Evolutionary conservation across 352 stramenopile species (phyloP).

Genomic region (Globisporangium mamillatum): DNA sequence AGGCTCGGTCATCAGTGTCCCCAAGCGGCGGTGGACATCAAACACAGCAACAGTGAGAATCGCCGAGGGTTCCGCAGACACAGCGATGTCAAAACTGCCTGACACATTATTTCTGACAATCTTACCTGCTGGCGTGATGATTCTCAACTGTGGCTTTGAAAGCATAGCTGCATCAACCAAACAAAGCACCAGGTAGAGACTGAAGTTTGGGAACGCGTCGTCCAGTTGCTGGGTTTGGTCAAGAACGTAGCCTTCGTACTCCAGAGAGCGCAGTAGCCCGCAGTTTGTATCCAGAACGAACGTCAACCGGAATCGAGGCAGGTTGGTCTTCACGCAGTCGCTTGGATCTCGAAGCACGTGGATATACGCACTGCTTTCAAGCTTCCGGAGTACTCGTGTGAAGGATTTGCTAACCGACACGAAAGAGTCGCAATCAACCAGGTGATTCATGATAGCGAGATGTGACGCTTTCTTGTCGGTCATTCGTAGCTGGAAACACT

Average conservation of each 20-base stretch:
- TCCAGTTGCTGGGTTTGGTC: slow-evolving; percentile 32
- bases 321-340: slow-evolving; percentile 27
- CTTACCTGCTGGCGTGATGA: slow-evolving; percentile 34
- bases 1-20: slow-evolving; percentile 29
- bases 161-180: slow-evolving; percentile 17
- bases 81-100: slow-evolving; percentile 18
- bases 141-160: slow-evolving; percentile 15
- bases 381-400: slow-evolving; percentile 29
- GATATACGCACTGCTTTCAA: slow-evolving; percentile 33
- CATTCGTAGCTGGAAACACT: slow-evolving; percentile 36
- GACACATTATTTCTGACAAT: slow-evolving; percentile 13
- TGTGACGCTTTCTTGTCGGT: slow-evolving; percentile 22
- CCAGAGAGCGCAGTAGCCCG: slow-evolving; percentile 22
- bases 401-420: slow-evolving; percentile 16
- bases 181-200: slow-evolving; percentile 32
- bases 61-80: not conserved
- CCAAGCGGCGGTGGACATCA: slow-evolving; percentile 29
- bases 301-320: slow-evolving; percentile 37
- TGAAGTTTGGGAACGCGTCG: slow-evolving; percentile 36
- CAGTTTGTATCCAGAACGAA: slow-evolving; percentile 26
- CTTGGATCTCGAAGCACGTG: slow-evolving; percentile 23
- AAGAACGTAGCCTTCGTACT: slow-evolving; percentile 43
- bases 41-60: slow-evolving; percentile 19
- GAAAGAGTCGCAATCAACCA: slow-evolving; percentile 26
- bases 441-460: slow-evolving; percentile 10